Base-by-base conservation (phyloP, 1,284 basidiomycete species). In the Rhodotorula sp. region DNA sequence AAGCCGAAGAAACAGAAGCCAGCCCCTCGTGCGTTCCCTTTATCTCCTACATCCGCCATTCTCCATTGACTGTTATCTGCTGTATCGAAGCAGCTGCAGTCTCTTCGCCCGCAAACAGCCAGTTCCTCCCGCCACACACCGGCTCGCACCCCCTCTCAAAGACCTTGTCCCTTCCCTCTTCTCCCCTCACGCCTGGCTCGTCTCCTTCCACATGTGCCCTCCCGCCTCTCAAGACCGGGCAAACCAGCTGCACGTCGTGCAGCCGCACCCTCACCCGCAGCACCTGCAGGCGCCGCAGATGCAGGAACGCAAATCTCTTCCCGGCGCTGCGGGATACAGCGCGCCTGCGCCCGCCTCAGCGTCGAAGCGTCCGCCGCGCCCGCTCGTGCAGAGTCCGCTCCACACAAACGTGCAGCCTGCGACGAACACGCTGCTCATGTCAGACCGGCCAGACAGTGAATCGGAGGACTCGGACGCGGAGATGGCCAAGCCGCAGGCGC, bases 141-240 rank as follows among this genome's bases (percentile, higher is more conserved):
- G 66, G 71, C 34, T 73, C 74, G 0, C 74, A 76, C 34, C 74
- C 74, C 1, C 69, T 73, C 46, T 60, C 74, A 21, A 73, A 76
- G 48, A 76, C 71, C 29, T 64, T 71, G 60, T 73, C 74, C 7
- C 66, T 72, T 3, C 74, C 74, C n/a, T 54, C 71, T 2, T 67
- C 71, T 1, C 69, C 69, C 27, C 64, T 69, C 64, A 36, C 27
- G 5, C 51, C 69, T 0, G 48, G 19, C 62, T 13, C 32, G 7
- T 21, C 66, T 5, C 34, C 61, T 9, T 25, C 46, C 39, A 6
- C 48, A 22, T 41, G 19, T 22, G 25, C n/a, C 56, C 51, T 17
- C 29, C 25, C 44, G 19, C 10, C 44, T 17, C 44, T 3, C 19
- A 21, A 19, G 15, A 19, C 44, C 44, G 44, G 44, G 44, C 44